Base-by-base conservation (phyloP, 75 land plant species). In the Cunninghamia lanceolata region DNA sequence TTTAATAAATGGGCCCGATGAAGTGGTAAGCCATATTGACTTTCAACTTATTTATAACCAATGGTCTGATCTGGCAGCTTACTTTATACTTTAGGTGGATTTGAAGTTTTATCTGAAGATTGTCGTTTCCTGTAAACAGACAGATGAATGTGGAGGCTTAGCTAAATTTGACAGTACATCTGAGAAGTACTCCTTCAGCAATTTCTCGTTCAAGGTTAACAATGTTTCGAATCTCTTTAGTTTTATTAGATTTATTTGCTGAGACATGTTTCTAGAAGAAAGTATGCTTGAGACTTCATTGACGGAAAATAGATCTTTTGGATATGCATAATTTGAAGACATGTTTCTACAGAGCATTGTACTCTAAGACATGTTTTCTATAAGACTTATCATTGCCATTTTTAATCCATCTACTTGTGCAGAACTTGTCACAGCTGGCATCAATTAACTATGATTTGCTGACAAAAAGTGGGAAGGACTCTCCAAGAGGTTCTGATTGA, bases 151-250 rank as follows among this genome's bases (percentile, higher is more conserved):
- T 88, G 93, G 91, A 79, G 96, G 93, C 77, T 82, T 95, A 82
- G 87, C 94, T 13, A 96, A 95, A 68, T 92, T 96, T 90, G 97
- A 92, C 30, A 88, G 90, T 35, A 83, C 85, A 86, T 90, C 94
- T 50, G 87, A 89, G 66, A 92, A 95, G 76, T 98, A 94, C 79
- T 94, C 99, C 35, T 98, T 98, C 92, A 98, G 99, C 88, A 98
- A 96, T 88, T 98, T 98, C 86, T 98, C 99, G 4, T 98, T 98
- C 66, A 98, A 98, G 99, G 99, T 98, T 42, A 40, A n/a, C 2
- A 68, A n/a, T 75, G 47, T n/a, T 80, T 40, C 47, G 45, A 0
- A 28, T 25, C 14, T 80, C 13, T 43, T 43, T 28, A 3, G 2
- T 80, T 8, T 79, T 25, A 9, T 0, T 45, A 80, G 82, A 71